Evolutionary conservation across 768 basidiomycete genomes (phyloP), one percentile per base, ranked within the genome.

Genomic region (Russula compacta): DNA sequence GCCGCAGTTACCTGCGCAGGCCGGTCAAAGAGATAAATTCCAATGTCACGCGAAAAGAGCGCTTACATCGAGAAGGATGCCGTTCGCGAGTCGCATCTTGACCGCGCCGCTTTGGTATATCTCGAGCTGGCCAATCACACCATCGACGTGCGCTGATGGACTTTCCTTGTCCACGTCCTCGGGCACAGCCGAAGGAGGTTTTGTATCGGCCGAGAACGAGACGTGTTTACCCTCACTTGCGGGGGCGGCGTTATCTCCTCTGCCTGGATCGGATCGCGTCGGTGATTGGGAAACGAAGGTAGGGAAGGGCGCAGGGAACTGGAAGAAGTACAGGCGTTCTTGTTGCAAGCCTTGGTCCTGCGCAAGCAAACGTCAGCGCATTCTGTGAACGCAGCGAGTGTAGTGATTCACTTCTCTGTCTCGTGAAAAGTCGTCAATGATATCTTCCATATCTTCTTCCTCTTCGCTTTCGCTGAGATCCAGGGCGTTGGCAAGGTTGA

Each of bases 221-320:
- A 89, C 86, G 49, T 77, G 81, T 71, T 81, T 86, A 53, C n/a
- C 58, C 17, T 58, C 49, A 8, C 39, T 65, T 43, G 46, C 65
- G 24, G 69, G 59, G 21, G 42, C 9, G 0, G 12, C 62, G 35
- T 58, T 62, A 44, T 48, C 61, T 38, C 66, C 63, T 32, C 55
- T 50, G 21, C 71, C 53, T 15, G 58, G 59, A 9, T 60, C 66
- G 53, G 74, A 69, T 9, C 70, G 68, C 19, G 73, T 62, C 8
- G 72, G 64, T 7, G 70, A 56, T 60, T 75, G 68, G 7, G 81
- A 74, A 2, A 75, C 60, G 73, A 94, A 94, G 5, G 76, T 79
- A 0, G 93, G 92, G 72, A 97, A 94, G 0, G 91, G 89, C 9
- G 77, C 71, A 0, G 94, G 94, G 68, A 95, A 95, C 69, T 95